Evolutionary conservation across 805 yeast species (phyloP), one percentile per base, ranked within the genome.

Genomic region (Brettanomyces naardenensis): DNA sequence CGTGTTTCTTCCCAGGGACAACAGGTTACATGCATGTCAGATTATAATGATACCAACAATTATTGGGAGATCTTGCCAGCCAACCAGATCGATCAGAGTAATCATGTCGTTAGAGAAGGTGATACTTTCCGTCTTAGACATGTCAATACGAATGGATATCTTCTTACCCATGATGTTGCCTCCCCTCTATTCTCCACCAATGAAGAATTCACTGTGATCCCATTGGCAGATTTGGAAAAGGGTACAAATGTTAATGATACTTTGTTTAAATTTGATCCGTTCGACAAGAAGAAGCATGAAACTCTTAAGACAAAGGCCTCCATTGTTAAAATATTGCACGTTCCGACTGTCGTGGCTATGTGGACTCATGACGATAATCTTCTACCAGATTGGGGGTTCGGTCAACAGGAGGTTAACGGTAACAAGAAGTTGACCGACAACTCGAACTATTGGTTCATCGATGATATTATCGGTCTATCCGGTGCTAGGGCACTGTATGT

Each of bases 321-420:
- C 4, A 62, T 71, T 9, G 62, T 92, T 54, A 80, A 79, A 51
- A 53, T 92, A 19, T 64, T 88, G 42, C 97, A 92, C 56, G 80
- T 77, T 19, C 88, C 82, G 39, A 85, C 96, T 2, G 75, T 82
- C 35, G 97, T 94, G 32, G 90, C 95, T 15, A 73, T 92, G 75
- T 89, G 95, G 94, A 82, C 96, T 4, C 95, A 86, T 53, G 71
- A 80, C 50, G 95, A 85, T 52, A 78, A 73, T 41, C 56, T 75
- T 31, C 73, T 92, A 42, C 98, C 99, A 15, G 97, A 86, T 13
- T 92, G 99, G 99, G 98, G 83, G 1, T 84, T 78, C 57, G 64
- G 66, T 37, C 97, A 92, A 58, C 88, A 81, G 56, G 99, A 92
- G 64, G 88, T 92, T 42, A 87, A 92, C 57, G 98, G 98, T 56